Percentiles rank a stretch among this genome's conserved stretches.
These are phyloP conservation scores for Geotrichum aggregatum DNA, from an alignment of 1,139 yeast species.

Conservation along the genomic window DNA sequence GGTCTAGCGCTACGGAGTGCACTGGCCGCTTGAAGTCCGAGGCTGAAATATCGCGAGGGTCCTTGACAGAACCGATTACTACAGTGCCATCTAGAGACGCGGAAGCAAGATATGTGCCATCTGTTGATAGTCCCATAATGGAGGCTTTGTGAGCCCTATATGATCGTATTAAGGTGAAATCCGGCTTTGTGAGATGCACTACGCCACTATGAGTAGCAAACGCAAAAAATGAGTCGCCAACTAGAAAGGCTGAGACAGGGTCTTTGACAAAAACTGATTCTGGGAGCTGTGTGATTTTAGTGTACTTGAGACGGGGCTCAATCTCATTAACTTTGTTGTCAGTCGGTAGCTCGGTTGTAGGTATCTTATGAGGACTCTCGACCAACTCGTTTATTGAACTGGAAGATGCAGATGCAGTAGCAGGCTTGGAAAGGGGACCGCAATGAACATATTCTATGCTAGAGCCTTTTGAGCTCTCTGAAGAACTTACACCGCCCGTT, in stretches of 20 bases:
- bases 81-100: constrained; percentile 94
- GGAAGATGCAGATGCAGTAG: too few species aligned
- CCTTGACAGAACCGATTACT: constrained; percentile 65
- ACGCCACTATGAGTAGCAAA: constrained; percentile 90
- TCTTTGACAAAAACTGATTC: constrained; percentile 48
- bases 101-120: constrained; percentile 71
- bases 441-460: too few species aligned
- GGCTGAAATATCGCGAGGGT: constrained; percentile 61
- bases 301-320: constrained; percentile 73
- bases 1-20: constrained; percentile 77
- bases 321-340: constrained; percentile 36
- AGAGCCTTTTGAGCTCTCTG: too few species aligned
- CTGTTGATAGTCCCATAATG: constrained; percentile 60
- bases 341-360: background rate
- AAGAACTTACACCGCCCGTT: too few species aligned
- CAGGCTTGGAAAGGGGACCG: too few species aligned
- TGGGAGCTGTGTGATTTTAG: constrained; percentile 60
- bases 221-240: constrained; percentile 57
- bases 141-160: constrained; percentile 85
- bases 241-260: constrained; percentile 65
- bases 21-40: constrained; percentile 84
- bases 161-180: constrained; percentile 59
- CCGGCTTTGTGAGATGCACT: constrained; percentile 60
- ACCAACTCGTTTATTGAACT: too few species aligned
- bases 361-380: too few species aligned